Base-by-base conservation (phyloP, 2,329 filamentous ascomycete species). In the Colletotrichum graminicola region DNA sequence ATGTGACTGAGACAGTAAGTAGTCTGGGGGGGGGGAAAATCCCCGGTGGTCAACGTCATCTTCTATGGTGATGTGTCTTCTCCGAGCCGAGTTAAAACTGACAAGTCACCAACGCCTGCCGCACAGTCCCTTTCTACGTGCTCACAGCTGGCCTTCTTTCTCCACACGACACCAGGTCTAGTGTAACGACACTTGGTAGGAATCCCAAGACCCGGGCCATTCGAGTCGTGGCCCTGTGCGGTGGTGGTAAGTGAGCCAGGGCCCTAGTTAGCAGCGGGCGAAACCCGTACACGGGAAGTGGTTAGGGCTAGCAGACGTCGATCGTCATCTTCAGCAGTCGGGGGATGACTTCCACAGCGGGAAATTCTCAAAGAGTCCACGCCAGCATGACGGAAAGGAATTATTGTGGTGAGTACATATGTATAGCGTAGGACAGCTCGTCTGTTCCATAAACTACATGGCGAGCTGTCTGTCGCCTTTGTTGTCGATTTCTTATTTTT, bases 61-160 rank as follows among this genome's bases (percentile, higher is more conserved):
- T 32, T 7, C 14, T 49, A 6, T 36, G 29, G 29, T 4, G 14
- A 7, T 11, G 14, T 21, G 3, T 10, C 18, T 3, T 39, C n/a
- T 26, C 29, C 8, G n/a, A 61, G 26, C 21, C 7, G 21, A 23
- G 43, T 8, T 14, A 21, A 61, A 62, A 39, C 32, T 51, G 59
- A 62, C 59, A n/a, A 29, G 60, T 62, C 60, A 52, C 59, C n/a
- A 23, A 3, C 14, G 11, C 41, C 34, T 51, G 60, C 23, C 45
- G 45, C n/a, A 14, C n/a, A 26, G 21, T 51, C 21, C 18, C 5
- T 51, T 51, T 26, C 16, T 4, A 39, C 5, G 45, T 16, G 29
- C 32, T 36, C 32, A 11, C 34, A 18, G 4, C 14, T 11, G 21
- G 45, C 45, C 32, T 29, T 5, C 11, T 36, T 21, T 29, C 32